Conservation (phyloP, 345 rosid genomes). For the Diplotaxis tenuifolia region DNA sequence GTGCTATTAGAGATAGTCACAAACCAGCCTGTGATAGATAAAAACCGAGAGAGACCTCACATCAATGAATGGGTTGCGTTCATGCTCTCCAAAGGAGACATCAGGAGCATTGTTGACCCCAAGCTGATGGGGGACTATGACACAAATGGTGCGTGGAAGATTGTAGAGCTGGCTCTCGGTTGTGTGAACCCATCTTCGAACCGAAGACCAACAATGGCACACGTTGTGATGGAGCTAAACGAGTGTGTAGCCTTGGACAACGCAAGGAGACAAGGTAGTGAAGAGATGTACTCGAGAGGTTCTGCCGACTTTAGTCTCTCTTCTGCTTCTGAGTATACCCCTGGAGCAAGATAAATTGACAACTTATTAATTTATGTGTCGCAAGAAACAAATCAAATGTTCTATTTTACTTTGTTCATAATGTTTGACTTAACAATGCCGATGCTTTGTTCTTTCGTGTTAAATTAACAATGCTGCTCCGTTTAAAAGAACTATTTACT, state of each 20-base stretch:
- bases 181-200: slow-evolving; percentile 34
- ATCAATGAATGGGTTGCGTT: slow-evolving; percentile 43
- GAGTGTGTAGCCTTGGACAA: slow-evolving; percentile 33
- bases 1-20: slow-evolving; percentile 52
- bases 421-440: no score
- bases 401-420: not conserved
- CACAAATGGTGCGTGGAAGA: slow-evolving; percentile 45
- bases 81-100: slow-evolving; percentile 44
- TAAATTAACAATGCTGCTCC: no score
- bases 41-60: slow-evolving; percentile 29
- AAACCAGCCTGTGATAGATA: slow-evolving; percentile 39
- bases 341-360: slow-evolving; percentile 26
- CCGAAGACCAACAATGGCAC: slow-evolving; percentile 44
- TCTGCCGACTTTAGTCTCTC: not conserved
- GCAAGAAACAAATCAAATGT: not conserved
- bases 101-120: slow-evolving; percentile 46
- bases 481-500: no score
- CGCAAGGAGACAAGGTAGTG: slow-evolving; percentile 18
- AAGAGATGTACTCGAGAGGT: slow-evolving; percentile 2
- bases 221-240: slow-evolving; percentile 38
- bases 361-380: not conserved
- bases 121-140: slow-evolving; percentile 39
- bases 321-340: slow-evolving; percentile 13
- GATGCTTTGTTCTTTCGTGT: no score
- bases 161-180: slow-evolving; percentile 43